Conservation (phyloP, 75 land plant species). For the Cunninghamia lanceolata region DNA sequence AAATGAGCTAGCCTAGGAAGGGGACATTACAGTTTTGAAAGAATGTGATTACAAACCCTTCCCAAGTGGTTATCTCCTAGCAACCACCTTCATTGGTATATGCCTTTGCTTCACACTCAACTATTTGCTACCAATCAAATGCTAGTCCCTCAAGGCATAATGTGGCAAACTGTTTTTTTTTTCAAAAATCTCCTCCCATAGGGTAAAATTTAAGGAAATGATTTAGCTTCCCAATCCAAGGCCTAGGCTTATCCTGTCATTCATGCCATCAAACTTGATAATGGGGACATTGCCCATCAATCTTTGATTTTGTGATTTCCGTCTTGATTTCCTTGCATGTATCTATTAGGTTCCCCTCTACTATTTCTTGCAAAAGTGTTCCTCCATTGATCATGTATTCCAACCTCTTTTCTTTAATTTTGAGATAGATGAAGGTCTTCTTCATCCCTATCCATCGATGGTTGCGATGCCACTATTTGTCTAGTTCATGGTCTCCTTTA, state of each 20-base stretch:
- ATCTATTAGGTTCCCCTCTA: neutral
- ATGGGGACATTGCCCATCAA: neutral
- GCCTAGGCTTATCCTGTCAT: neutral
- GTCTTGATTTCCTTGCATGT: neutral
- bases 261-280: neutral
- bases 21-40: neutral
- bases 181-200: neutral
- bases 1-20: too few relatives aligned
- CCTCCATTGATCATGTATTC: neutral
- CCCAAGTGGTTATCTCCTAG: neutral
- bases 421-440: neutral
- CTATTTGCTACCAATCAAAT: neutral
- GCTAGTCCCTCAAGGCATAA: neutral
- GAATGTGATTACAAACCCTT: neutral
- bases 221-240: neutral
- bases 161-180: neutral
- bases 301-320: slow-evolving; percentile 2
- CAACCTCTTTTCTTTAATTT: neutral
- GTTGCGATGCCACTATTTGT: neutral
- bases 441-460: neutral
- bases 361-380: neutral
- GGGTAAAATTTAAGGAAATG: neutral
- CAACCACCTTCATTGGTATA: neutral
- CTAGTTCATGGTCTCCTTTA: neutral
- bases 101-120: neutral